Conservation (phyloP, 305 asterid genomes). For the Fraxinus dipetala region DNA sequence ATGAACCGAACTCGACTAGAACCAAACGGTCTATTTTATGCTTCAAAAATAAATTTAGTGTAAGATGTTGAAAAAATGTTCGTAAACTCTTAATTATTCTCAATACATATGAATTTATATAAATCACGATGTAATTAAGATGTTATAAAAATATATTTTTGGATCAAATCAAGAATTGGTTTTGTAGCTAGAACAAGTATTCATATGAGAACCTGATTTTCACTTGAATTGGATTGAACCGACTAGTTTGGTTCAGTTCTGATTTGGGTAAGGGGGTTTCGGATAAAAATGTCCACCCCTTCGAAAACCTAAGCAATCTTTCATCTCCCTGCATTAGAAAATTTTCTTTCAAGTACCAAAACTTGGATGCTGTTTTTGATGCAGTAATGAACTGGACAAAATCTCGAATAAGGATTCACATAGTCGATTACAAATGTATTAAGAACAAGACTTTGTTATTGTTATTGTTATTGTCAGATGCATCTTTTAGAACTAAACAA, state of each 20-base stretch:
- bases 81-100: background rate
- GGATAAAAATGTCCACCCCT: background rate
- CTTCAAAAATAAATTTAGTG: no score
- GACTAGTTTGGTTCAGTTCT: background rate
- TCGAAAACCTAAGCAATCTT: background rate
- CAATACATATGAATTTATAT: background rate
- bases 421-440: background rate
- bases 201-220: background rate
- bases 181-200: background rate
- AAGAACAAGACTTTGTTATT: background rate
- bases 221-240: background rate
- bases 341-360: background rate
- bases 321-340: background rate
- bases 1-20: background rate
- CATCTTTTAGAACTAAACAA: background rate
- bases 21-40: background rate
- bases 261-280: background rate
- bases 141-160: no score
- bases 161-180: background rate
- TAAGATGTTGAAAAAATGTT: no score
- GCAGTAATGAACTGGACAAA: background rate
- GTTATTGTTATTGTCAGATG: background rate
- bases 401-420: background rate
- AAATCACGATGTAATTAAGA: no score
- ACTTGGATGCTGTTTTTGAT: background rate